Conservation (phyloP, 192 early-diverging fungal genomes). For the Oehlia diaphana region DNA sequence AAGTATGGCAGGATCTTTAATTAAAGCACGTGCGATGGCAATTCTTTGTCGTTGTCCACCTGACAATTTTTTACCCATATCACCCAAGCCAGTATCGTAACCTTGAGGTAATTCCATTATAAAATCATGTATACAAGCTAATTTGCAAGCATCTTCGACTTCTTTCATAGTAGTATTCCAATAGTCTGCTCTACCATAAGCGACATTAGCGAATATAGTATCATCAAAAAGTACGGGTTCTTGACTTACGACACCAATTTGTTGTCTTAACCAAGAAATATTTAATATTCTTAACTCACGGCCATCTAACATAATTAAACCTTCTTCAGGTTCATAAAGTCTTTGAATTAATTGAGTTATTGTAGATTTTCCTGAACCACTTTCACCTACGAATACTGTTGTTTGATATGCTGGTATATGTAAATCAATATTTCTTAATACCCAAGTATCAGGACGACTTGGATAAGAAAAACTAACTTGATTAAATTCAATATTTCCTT, state of each 20-base stretch:
- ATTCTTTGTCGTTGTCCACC: slow-evolving; percentile 86
- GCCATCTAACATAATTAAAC: slow-evolving; percentile 74
- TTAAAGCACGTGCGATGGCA: slow-evolving; percentile 61
- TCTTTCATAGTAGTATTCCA: slow-evolving; percentile 61
- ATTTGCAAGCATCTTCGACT: slow-evolving; percentile 53
- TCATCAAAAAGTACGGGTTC: slow-evolving; percentile 90
- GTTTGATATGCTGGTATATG: slow-evolving; percentile 18
- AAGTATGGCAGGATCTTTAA: slow-evolving; percentile 62
- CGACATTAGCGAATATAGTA: slow-evolving; percentile 80
- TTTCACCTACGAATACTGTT: slow-evolving; percentile 27
- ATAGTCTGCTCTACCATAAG: slow-evolving; percentile 50
- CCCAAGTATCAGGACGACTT: slow-evolving; percentile 18
- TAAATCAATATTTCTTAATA: slow-evolving; percentile 23
- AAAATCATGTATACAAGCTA: slow-evolving; percentile 70
- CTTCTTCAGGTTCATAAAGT: slow-evolving; percentile 33
- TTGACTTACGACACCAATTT: slow-evolving; percentile 90
- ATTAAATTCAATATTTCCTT: slow-evolving; percentile 24
- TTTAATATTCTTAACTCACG: slow-evolving; percentile 76
- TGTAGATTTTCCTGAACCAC: slow-evolving; percentile 28
- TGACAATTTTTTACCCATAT: slow-evolving; percentile 74
- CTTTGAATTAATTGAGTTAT: slow-evolving; percentile 26
- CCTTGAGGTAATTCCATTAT: slow-evolving; percentile 57
- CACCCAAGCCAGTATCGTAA: slow-evolving; percentile 61
- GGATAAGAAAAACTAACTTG: slow-evolving; percentile 30
- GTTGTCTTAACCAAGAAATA: slow-evolving; percentile 79